A percentile compares a stretch with the other conserved stretches of the same genome.
Conservation (phyloP, 148 eudicot species). For the Mesembryanthemum crystallinum region DNA sequence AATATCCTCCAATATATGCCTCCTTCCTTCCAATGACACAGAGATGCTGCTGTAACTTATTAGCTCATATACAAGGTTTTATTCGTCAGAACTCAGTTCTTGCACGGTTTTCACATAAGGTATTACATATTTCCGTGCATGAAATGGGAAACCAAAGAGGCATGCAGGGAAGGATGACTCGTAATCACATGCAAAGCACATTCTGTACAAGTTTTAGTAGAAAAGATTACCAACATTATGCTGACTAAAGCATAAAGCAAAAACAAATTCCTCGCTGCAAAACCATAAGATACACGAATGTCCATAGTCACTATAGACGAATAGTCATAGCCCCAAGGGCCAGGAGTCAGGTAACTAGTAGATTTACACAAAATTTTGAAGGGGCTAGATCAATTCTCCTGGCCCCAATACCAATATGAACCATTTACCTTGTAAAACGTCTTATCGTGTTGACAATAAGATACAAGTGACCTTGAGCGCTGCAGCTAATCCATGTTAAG, state of each 20-base stretch:
- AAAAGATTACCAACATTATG: not conserved
- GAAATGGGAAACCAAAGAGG: not conserved
- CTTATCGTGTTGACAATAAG: not conserved
- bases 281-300: not conserved
- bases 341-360: not conserved
- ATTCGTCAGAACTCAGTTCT: not conserved
- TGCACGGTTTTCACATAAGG: not conserved
- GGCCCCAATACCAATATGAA: not conserved
- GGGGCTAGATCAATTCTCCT: constrained; percentile 7
- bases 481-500: not conserved
- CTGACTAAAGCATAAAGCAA: not conserved
- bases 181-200: constrained; percentile 6
- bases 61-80: not conserved
- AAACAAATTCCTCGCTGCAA: not conserved
- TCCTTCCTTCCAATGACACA: too few species aligned
- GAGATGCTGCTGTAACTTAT: too few species aligned
- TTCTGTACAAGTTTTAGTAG: constrained; percentile 18
- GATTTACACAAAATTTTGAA: constrained; percentile 21
- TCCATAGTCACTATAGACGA: not conserved
- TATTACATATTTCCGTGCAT: not conserved
- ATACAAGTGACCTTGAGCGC: not conserved
- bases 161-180: too few species aligned
- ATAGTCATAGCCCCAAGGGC: not conserved
- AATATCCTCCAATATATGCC: too few species aligned
- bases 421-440: not conserved